Evolutionary conservation across 305 asterid species (phyloP).

Genomic region (Fraxinus floribunda): DNA sequence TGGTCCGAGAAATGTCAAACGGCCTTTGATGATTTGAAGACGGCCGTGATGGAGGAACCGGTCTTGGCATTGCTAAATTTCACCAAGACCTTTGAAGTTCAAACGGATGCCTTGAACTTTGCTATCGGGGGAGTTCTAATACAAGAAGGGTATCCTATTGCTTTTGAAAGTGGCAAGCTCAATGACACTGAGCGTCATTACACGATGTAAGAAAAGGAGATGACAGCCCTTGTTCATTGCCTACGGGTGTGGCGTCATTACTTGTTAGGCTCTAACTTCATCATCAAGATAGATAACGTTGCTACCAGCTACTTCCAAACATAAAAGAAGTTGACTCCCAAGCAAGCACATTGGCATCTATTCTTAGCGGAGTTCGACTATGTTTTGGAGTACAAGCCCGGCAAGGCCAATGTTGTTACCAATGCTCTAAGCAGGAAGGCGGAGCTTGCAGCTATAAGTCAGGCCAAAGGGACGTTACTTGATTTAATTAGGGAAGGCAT

Average conservation of each 20-base stretch:
- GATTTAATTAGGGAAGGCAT: too few species aligned
- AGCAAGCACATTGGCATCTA: too few species aligned
- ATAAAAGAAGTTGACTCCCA: not conserved
- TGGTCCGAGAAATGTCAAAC: not conserved
- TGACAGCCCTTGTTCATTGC: not conserved
- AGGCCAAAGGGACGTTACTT: too few species aligned
- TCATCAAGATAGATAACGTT: not conserved
- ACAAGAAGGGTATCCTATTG: not conserved
- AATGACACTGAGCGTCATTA: not conserved
- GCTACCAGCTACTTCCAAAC: not conserved
- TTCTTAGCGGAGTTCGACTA: too few species aligned
- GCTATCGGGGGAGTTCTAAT: not conserved
- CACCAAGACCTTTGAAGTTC: not conserved
- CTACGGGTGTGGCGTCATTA: not conserved
- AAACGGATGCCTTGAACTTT: not conserved
- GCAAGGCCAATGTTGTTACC: too few species aligned
- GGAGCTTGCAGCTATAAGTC: too few species aligned
- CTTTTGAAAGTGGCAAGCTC: not conserved
- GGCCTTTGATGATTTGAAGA: not conserved
- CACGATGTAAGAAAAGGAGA: slow-evolving; percentile 1
- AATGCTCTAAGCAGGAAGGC: too few species aligned
- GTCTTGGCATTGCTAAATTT: not conserved
- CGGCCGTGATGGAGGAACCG: not conserved
- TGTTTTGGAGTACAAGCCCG: too few species aligned
- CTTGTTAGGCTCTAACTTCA: not conserved